Evolutionary conservation across 1,139 yeast genomes (phyloP).

Genomic region (Magnusiomyces tetraspermus): DNA sequence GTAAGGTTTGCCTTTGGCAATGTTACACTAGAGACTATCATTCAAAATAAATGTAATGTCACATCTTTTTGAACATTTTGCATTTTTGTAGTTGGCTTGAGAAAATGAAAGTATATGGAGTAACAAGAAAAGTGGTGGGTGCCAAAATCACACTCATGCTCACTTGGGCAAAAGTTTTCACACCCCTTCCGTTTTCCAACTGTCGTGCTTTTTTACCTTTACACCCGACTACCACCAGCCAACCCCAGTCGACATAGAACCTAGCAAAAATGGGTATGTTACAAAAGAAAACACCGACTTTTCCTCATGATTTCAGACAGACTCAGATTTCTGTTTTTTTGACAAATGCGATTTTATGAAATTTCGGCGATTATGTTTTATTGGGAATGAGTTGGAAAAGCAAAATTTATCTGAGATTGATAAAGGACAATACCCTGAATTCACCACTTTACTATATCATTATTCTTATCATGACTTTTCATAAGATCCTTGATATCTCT

Average conservation of each 20-base stretch:
- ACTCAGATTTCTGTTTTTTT: not conserved
- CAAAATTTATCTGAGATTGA: no score
- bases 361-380: no score
- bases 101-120: not conserved
- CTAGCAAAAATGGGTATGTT: conserved; percentile 12
- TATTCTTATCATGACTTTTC: no score
- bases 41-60: no score
- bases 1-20: no score
- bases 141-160: not conserved
- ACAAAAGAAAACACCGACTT: not conserved
- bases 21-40: no score
- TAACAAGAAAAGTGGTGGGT: not conserved
- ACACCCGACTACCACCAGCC: conserved; percentile 8
- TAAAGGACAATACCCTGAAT: no score
- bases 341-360: not conserved
- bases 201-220: conserved; percentile 10
- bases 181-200: conserved; percentile 2
- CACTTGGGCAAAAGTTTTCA: conserved; percentile 3
- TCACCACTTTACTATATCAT: no score
- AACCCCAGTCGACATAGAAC: conserved; percentile 13
- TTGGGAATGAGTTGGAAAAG: no score
- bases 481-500: no score
- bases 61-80: no score
- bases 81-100: no score
- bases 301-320: not conserved